These are phyloP conservation scores for Salvia sclarea DNA, from an alignment of 305 asterid species.

Conservation along the genomic window DNA sequence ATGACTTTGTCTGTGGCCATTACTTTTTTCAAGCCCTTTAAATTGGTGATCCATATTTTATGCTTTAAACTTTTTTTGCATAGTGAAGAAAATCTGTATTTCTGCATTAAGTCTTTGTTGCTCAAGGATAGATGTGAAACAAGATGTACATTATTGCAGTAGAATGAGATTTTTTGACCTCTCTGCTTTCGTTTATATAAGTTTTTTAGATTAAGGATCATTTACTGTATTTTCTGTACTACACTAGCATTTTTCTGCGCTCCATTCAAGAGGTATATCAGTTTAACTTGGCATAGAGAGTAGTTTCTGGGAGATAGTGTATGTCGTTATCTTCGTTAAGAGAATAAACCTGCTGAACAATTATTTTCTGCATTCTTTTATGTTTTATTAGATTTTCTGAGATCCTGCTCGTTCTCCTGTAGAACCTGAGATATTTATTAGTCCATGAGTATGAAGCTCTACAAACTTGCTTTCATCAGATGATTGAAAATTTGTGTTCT, in stretches of 20 bases:
- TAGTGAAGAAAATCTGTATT: not conserved
- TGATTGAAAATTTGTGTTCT: not conserved
- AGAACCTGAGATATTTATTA: not conserved
- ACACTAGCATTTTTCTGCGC: not conserved
- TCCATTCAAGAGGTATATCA: not conserved
- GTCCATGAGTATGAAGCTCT: not conserved
- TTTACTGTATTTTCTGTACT: not conserved
- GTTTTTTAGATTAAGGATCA: not conserved
- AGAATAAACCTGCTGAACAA: not conserved
- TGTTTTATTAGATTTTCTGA: not conserved
- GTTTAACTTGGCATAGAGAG: not conserved
- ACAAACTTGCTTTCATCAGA: not conserved
- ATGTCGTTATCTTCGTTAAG: not conserved
- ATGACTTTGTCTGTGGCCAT: constrained; percentile 3
- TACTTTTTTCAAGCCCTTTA: not conserved
- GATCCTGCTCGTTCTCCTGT: not conserved
- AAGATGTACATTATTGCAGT: not conserved
- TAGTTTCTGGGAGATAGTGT: not conserved
- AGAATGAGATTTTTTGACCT: not conserved
- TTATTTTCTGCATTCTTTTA: not conserved
- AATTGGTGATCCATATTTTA: not conserved
- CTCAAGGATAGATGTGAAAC: not conserved
- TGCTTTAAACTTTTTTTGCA: not conserved
- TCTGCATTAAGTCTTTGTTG: not conserved
- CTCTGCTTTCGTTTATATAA: not conserved